A percentile compares a stretch with the other conserved stretches of the same genome.
phyloP scores from a whole-genome alignment of 2,329 filamentous ascomycete species.

The Simplicillium sp. region DNA sequence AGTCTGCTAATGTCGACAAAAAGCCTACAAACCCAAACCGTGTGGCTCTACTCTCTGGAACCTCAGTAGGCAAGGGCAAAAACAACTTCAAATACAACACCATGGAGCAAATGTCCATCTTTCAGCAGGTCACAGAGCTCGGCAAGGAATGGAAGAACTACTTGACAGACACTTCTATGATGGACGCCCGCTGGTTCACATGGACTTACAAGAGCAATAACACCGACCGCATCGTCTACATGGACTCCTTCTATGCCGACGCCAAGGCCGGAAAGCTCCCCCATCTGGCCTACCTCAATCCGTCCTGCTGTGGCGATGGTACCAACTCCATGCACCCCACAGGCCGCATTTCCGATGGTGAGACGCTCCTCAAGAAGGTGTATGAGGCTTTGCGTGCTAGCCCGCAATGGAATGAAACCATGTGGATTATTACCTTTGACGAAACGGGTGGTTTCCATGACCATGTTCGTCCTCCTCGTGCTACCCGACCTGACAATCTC shows the following conservation, averaged over 20 bases:
- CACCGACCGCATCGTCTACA: slow-evolving; percentile 18
- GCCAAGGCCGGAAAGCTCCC: slow-evolving; percentile 31
- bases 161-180: slow-evolving; percentile 30
- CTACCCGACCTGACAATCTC: slow-evolving; percentile 21
- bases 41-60: slow-evolving; percentile 19
- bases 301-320: slow-evolving; percentile 26
- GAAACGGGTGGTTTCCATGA: slow-evolving; percentile 26
- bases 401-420: slow-evolving; percentile 23
- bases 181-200: slow-evolving; percentile 31
- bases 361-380: slow-evolving; percentile 23
- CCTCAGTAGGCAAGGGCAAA: slow-evolving; percentile 17
- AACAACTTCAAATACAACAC: slow-evolving; percentile 19
- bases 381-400: slow-evolving; percentile 23
- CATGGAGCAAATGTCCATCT: slow-evolving; percentile 23
- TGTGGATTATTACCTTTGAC: slow-evolving; percentile 23
- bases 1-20: slow-evolving; percentile 1
- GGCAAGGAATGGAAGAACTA: slow-evolving; percentile 36
- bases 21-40: slow-evolving; percentile 34
- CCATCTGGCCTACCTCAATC: slow-evolving; percentile 36
- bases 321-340: slow-evolving; percentile 23
- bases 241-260: slow-evolving; percentile 30
- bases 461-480: slow-evolving; percentile 21
- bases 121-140: slow-evolving; percentile 29
- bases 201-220: slow-evolving; percentile 26
- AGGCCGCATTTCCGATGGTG: slow-evolving; percentile 22